Base-by-base conservation (phyloP, 2,329 filamentous ascomycete species). In the Xylaria sp. region DNA sequence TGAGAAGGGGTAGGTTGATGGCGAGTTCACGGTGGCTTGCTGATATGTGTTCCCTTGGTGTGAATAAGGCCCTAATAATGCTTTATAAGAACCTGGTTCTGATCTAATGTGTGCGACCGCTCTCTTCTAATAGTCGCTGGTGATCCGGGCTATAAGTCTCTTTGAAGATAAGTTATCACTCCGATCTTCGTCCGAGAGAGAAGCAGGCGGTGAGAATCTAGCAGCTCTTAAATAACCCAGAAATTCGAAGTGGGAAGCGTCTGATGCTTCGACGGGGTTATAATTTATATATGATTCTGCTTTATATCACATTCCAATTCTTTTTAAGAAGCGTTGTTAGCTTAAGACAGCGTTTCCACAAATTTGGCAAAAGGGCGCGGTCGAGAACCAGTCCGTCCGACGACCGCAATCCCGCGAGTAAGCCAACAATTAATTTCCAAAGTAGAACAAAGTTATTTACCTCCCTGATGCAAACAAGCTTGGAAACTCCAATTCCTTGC, bases 311-410 rank as follows among this genome's bases (percentile, higher is more conserved):
- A 57, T 32, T 9, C 18, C 41, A 61, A 61, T 48, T n/a, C 12
- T n/a, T 61, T 46, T 30, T 15, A 25, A 46, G 45, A 18, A 10
- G 39, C 15, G 4, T 53, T 32, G 45, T 36, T 41, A 13, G 36
- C 9, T 18, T 53, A 5, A n/a, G 2, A 48, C 18, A 15, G 25
- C 12, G 58, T 56, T 58, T 48, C 65, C 60, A 59, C 60, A 69
- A 34, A 56, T 59, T 41, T 13, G 30, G 36, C 59, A 20, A 36
- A 20, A 60, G 60, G 65, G 67, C 67, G 65, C 55, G 41, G 65
- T 45, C 60, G 43, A 32, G 55, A 60, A 55, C 60, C 46, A 23
- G 13, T 28, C 13, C 13, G 36, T 63, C 61, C 61, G 61, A 63
- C 43, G 23, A 43, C 28, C 48, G 45, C 63, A 56, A 34, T 52